Evolutionary conservation across 2,329 filamentous ascomycete species (phyloP).

Genomic region (Clathrospora elynae): DNA sequence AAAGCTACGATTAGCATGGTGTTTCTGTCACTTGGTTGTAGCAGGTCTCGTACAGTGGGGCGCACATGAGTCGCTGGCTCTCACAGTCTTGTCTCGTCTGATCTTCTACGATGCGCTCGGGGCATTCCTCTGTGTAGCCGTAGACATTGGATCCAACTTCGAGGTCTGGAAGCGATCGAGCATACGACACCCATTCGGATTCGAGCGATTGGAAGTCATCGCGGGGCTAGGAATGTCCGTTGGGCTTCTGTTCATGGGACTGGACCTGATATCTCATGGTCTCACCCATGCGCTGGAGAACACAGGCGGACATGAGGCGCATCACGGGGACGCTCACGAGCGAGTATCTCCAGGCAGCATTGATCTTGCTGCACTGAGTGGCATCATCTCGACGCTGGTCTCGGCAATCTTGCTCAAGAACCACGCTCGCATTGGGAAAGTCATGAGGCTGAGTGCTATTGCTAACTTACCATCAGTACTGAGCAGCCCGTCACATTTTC

Average conservation of each 20-base stretch:
- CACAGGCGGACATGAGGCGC: slow-evolving; percentile 71
- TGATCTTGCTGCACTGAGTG: slow-evolving; percentile 79
- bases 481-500: slow-evolving; percentile 91
- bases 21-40: slow-evolving; percentile 81
- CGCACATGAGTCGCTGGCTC: slow-evolving; percentile 82
- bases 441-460: slow-evolving; percentile 85
- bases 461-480: slow-evolving; percentile 82
- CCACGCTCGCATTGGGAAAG: slow-evolving; percentile 87
- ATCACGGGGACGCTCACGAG: slow-evolving; percentile 70
- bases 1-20: slow-evolving; percentile 83
- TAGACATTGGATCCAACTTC: slow-evolving; percentile 94
- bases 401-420: slow-evolving; percentile 88
- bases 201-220: slow-evolving; percentile 90
- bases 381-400: slow-evolving; percentile 80
- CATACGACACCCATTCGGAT: slow-evolving; percentile 88
- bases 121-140: slow-evolving; percentile 85
- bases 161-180: slow-evolving; percentile 95
- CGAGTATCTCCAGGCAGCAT: slow-evolving; percentile 75
- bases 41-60: slow-evolving; percentile 85
- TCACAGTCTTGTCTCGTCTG: slow-evolving; percentile 89
- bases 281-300: slow-evolving; percentile 89
- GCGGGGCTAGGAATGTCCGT: slow-evolving; percentile 96
- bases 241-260: slow-evolving; percentile 94
- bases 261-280: slow-evolving; percentile 92
- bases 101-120: slow-evolving; percentile 95